Evolutionary conservation across 2,329 filamentous ascomycete genomes (phyloP), one percentile per base, ranked within the genome.

Genomic region (Verruconis gallopava): DNA sequence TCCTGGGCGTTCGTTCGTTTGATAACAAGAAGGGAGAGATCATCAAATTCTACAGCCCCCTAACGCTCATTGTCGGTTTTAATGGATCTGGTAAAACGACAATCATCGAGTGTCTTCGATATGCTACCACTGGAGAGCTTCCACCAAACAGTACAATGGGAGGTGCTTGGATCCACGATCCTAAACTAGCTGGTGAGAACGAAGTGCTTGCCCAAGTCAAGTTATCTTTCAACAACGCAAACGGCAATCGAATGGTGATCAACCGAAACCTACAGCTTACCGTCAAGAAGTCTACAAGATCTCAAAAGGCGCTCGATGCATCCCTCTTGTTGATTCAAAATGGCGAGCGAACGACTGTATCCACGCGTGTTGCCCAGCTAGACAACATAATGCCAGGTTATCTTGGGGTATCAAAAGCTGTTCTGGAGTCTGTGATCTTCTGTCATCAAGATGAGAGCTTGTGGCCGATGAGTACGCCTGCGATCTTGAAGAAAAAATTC

Each of bases 71-170:
- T 51, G 93, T 98, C 45, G 91, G 91, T 45, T 85, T 86, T 63
- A 98, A 98, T 66, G 91, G 91, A 43, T 96, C 89, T 1, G 91
- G 91, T 47, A 98, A 98, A 67, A 98, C 91, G 67, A 96, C 91
- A 44, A 94, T 98, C 56, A 98, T 98, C 62, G 91, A 98, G 62
- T 93, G 86, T 59, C 81, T 98, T 55, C 95, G 95, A 58, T 98
- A 95, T 77, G 88, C 85, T 40, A 95, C 93, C 14, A 95, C 88
- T 5, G 93, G 91, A 44, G 83, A 93, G 54, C 73, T 93, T 37
- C 91, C 91, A 1, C 85, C 91, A 21, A 94, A 95, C 67, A 88
- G 80, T 56, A 77, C 73, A 66, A 82, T 79, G 51, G 81, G 82
- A 20, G 88, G 86, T 21, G 88, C 89, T 38, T 98, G 96, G 59